Percentiles rank a stretch among this genome's conserved stretches.
Conservation (phyloP, 169 alveolate species). For the Eimeria praecox region DNA sequence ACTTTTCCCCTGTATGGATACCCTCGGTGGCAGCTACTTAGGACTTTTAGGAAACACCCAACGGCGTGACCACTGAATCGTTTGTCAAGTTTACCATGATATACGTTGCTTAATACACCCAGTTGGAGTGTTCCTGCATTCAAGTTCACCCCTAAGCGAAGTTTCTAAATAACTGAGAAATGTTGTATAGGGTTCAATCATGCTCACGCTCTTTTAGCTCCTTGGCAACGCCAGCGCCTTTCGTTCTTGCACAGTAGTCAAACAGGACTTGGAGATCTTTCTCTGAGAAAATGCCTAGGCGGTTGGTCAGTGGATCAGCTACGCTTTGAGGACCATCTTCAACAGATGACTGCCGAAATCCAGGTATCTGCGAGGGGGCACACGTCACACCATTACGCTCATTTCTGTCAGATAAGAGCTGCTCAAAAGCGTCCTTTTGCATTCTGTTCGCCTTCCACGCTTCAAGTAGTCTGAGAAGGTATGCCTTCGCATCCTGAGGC, state of each 20-base stretch:
- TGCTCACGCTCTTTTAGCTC: not conserved
- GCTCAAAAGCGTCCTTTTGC: not conserved
- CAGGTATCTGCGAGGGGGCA: not conserved
- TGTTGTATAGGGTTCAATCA: not conserved
- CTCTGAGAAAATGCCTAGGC: slow-evolving; percentile 46
- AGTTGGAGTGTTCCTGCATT: not conserved
- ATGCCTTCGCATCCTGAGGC: slow-evolving; percentile 37
- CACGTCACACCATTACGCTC: not conserved
- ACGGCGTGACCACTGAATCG: too few species aligned
- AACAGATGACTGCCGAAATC: not conserved
- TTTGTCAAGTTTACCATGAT: not conserved
- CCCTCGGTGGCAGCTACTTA: not conserved
- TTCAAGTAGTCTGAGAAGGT: slow-evolving; percentile 32
- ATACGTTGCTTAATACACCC: not conserved
- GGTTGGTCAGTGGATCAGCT: not conserved
- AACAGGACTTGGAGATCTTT: slow-evolving; percentile 15
- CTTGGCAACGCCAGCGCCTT: not conserved
- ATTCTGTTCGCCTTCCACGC: slow-evolving; percentile 31
- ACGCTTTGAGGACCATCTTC: not conserved
- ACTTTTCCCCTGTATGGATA: not conserved
- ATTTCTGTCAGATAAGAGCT: not conserved
- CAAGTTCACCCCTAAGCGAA: not conserved
- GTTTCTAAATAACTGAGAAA: not conserved
- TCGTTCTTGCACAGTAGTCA: slow-evolving; percentile 15
- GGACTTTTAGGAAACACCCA: not conserved